Evolutionary conservation across 164 flowering plant genomes (phyloP).

Genomic region (Berberis vulgaris): DNA sequence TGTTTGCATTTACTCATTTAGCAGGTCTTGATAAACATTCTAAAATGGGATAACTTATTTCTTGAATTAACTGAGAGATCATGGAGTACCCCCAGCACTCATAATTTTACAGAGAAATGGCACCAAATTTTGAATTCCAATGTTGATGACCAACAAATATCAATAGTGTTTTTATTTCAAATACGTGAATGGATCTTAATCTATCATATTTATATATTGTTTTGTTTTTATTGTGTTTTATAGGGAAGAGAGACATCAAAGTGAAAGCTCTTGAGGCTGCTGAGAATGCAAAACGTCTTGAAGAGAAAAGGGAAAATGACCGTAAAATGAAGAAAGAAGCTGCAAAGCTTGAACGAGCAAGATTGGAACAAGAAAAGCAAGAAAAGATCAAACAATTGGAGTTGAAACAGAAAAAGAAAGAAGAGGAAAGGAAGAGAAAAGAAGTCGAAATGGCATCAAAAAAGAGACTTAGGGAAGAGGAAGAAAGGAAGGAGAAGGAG

Average conservation of each 20-base stretch:
- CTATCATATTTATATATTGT: neutral
- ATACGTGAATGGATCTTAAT: too few species aligned
- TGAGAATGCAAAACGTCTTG: constrained; percentile 73
- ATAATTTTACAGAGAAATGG: too few species aligned
- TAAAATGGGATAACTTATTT: too few species aligned
- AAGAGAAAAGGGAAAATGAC: constrained; percentile 71
- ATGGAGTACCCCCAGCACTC: too few species aligned
- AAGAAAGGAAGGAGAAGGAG: constrained; percentile 59
- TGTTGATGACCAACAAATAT: too few species aligned
- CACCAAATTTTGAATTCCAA: too few species aligned
- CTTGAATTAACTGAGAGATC: too few species aligned
- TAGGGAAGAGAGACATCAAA: constrained; percentile 81
- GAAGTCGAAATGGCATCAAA: constrained; percentile 54
- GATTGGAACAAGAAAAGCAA: constrained; percentile 57
- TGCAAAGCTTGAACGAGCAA: constrained; percentile 60
- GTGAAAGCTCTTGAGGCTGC: constrained; percentile 92
- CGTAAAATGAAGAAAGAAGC: constrained; percentile 89
- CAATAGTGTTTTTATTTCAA: too few species aligned
- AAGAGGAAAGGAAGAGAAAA: constrained; percentile 64
- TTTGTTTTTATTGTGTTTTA: constrained; percentile 5
- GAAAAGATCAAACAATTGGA: constrained; percentile 52
- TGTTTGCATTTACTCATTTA: too few species aligned
- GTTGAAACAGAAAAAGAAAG: constrained; percentile 46
- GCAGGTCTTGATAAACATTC: too few species aligned
- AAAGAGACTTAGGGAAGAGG: constrained; percentile 79